These are phyloP conservation scores for Leptographium wingfieldii DNA, from an alignment of 2,329 filamentous ascomycete species.

Conservation along the genomic window DNA sequence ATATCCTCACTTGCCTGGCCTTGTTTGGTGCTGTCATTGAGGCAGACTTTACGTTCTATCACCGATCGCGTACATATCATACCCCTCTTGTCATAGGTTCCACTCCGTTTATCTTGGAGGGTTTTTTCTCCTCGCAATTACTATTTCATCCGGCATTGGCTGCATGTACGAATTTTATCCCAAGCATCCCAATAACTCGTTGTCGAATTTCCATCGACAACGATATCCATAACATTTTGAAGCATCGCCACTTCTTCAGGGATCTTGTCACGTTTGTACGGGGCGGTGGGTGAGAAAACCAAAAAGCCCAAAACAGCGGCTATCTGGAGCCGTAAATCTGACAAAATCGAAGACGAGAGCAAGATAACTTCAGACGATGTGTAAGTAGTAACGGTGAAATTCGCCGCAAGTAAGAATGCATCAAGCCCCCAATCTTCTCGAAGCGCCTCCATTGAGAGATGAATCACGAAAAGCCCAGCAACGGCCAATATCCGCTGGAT, in stretches of 20 bases:
- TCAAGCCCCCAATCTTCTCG: constrained; percentile 19
- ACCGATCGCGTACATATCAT: background rate
- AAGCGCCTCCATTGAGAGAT: constrained; percentile 18
- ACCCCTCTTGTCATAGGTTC: too few species aligned
- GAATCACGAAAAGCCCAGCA: constrained; percentile 14
- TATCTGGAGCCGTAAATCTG: background rate
- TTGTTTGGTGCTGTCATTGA: background rate
- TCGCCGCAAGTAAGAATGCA: constrained; percentile 17
- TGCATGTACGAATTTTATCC: too few species aligned
- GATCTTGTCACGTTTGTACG: too few species aligned
- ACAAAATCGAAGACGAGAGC: background rate
- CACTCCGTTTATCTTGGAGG: too few species aligned
- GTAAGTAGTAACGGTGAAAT: background rate
- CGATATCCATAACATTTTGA: too few species aligned
- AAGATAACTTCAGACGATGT: background rate
- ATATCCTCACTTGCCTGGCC: background rate
- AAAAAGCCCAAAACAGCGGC: background rate
- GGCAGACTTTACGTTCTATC: background rate
- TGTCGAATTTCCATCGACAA: too few species aligned
- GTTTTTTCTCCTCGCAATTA: too few species aligned
- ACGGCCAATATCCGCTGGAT: constrained; percentile 10
- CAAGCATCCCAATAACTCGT: too few species aligned
- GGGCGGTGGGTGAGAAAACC: background rate
- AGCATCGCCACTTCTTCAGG: too few species aligned
- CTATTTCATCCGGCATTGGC: too few species aligned